Base-by-base conservation (phyloP, 2,329 filamentous ascomycete genomes). In the Claviceps cyperi region DNA sequence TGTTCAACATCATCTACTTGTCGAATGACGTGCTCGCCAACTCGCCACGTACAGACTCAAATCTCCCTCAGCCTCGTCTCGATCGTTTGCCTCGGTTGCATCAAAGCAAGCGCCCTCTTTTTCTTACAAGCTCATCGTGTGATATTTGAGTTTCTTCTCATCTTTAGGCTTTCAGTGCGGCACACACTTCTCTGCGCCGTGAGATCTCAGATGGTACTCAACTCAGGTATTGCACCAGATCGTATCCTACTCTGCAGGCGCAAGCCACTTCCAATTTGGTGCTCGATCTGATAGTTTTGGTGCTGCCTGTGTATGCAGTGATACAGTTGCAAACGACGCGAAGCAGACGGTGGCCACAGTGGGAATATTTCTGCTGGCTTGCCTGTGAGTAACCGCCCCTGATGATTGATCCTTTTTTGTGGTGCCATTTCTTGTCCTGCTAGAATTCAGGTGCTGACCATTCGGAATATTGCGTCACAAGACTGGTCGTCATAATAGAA, bases 91-190 rank as follows among this genome's bases (percentile, higher is more conserved):
- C 52, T 57, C 14, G 52, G 50, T 36, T 53, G 50, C 46, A 47
- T 48, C 24, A 57, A 57, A 38, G 47, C 53, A 41, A 56, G 56
- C 41, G 52, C 51, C 5, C 43, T 57, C 14, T 56, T 56, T 50
- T 57, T 58, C 48, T 58, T 58, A 58, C 49, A 51, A 51, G 17
- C 54, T 56, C 6, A 49, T 57, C 6, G 46, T 6, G 17, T 57
- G 8, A 46, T 50, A 5, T 57, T 57, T 22, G 50, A 53, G 37
- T 52, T 59, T 47, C 39, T 57, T 2, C 51, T 54, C 3, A n/a
- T n/a, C n/a, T n/a, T n/a, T n/a, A n/a, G 56, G 51, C 8, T 56
- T 59, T 24, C 53, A 59, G 41, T 59, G 57, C 47, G 53, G 54
- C 15, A 55, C 55, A 11, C 56, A 57, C 37, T 56, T 57, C 39